Evolutionary conservation across 2,329 filamentous ascomycete species (phyloP).

Genomic region (Plenodomus biglobosus): DNA sequence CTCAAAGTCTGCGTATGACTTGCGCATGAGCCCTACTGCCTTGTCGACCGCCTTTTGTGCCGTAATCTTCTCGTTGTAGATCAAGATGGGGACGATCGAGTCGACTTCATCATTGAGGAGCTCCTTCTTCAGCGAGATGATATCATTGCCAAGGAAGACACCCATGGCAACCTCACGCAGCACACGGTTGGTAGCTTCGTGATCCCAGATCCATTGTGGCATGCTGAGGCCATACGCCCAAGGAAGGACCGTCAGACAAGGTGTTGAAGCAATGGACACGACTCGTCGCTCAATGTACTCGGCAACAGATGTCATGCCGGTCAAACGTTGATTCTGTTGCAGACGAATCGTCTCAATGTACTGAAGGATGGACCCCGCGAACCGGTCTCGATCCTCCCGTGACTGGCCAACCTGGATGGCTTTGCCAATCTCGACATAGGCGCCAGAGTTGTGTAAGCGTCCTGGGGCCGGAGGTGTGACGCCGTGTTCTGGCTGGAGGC

Average conservation of each 20-base stretch:
- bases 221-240: not conserved
- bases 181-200: not conserved
- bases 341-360: too few relatives aligned
- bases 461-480: not conserved
- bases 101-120: not conserved
- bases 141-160: not conserved
- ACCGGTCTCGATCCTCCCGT: too few relatives aligned
- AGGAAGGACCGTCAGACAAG: not conserved
- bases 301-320: too few relatives aligned
- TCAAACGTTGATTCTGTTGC: too few relatives aligned
- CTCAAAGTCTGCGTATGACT: too few relatives aligned
- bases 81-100: not conserved
- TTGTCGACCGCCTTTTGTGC: too few relatives aligned
- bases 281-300: not conserved
- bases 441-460: not conserved
- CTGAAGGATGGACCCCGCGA: too few relatives aligned
- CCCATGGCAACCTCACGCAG: not conserved
- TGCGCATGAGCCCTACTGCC: too few relatives aligned
- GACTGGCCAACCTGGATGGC: too few relatives aligned
- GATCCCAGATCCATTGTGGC: not conserved
- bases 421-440: not conserved
- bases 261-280: not conserved
- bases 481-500: not conserved
- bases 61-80: not conserved
- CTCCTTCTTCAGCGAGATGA: not conserved